Evolutionary conservation across 805 yeast genomes (phyloP).

Genomic region (Kluyveromyces nonfermentans): DNA sequence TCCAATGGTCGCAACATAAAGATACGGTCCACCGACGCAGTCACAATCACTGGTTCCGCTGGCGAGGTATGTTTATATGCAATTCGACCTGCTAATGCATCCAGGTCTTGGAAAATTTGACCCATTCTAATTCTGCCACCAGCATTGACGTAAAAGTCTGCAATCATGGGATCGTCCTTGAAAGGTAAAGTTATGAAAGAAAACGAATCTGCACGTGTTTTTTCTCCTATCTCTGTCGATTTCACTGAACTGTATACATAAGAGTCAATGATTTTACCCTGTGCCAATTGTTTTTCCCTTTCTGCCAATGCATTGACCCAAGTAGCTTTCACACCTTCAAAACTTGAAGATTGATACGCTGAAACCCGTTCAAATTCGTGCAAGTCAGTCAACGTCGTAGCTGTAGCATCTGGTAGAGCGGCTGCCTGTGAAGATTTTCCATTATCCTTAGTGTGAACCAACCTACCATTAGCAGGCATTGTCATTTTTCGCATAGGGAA

Average conservation of each 20-base stretch:
- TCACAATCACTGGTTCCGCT: conserved; percentile 89
- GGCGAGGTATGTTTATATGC: conserved; percentile 92
- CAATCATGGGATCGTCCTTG: conserved; percentile 69
- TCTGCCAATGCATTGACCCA: conserved; percentile 83
- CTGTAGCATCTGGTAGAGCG: conserved; percentile 52
- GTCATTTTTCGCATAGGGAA: neutral
- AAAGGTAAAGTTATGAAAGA: conserved; percentile 66
- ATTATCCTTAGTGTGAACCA: conserved; percentile 8
- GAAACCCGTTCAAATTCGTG: conserved; percentile 40
- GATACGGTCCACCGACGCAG: conserved; percentile 90
- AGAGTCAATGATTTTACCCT: conserved; percentile 65
- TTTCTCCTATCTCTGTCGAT: conserved; percentile 59
- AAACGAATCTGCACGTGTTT: conserved; percentile 71
- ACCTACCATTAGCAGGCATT: neutral
- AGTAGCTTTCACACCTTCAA: conserved; percentile 41
- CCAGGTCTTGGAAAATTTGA: conserved; percentile 88
- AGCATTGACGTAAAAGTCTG: conserved; percentile 84
- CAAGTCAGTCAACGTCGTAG: conserved; percentile 58
- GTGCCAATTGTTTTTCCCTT: conserved; percentile 56
- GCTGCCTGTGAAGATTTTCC: conserved; percentile 9
- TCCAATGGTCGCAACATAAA: conserved; percentile 80
- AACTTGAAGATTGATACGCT: conserved; percentile 18
- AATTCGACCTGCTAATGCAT: conserved; percentile 87
- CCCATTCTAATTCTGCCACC: conserved; percentile 90
- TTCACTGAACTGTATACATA: conserved; percentile 64